These are phyloP conservation scores for Deuterostichococcus epilithicus DNA, from an alignment of 139 green algal species.

Conservation along the genomic window DNA sequence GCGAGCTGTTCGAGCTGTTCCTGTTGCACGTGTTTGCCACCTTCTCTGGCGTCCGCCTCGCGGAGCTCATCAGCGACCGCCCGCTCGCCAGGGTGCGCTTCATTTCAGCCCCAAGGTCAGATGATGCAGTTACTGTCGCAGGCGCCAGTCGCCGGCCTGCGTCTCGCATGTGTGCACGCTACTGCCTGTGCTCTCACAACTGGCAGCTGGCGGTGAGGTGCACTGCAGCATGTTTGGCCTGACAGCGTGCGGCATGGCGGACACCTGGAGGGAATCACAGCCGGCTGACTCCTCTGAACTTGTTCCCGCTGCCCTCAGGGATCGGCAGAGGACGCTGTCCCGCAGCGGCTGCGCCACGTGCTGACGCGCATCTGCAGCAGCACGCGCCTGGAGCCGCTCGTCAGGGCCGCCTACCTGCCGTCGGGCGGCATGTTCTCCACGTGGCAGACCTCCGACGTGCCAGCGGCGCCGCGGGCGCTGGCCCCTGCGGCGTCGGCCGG, in stretches of 20 bases:
- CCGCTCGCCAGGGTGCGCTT: not conserved
- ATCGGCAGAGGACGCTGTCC: conserved; percentile 14
- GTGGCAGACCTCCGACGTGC: not conserved
- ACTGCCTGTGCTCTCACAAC: too few relatives aligned
- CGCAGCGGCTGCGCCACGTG: conserved; percentile 25
- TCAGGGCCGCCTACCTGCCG: conserved; percentile 3
- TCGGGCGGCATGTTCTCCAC: not conserved
- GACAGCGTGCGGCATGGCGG: not conserved
- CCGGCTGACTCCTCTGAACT: not conserved
- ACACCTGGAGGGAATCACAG: not conserved
- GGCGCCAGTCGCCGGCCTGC: too few relatives aligned
- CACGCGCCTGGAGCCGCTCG: conserved; percentile 20
- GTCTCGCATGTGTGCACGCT: too few relatives aligned
- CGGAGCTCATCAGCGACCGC: conserved; percentile 9
- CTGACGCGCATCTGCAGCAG: conserved; percentile 29
- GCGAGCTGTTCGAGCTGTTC: conserved; percentile 52
- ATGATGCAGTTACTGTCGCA: not conserved
- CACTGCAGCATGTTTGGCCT: too few relatives aligned
- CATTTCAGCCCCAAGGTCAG: not conserved
- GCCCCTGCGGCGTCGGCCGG: not conserved
- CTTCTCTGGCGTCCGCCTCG: conserved; percentile 35
- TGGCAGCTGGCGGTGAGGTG: too few relatives aligned
- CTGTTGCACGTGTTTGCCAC: conserved; percentile 33
- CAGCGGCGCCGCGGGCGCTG: too few relatives aligned
- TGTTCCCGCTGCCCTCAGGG: conserved; percentile 1